Percentiles rank a stretch among this genome's conserved stretches.
Conservation (phyloP, 768 basidiomycete genomes). For the Boletus tomentosulus region DNA sequence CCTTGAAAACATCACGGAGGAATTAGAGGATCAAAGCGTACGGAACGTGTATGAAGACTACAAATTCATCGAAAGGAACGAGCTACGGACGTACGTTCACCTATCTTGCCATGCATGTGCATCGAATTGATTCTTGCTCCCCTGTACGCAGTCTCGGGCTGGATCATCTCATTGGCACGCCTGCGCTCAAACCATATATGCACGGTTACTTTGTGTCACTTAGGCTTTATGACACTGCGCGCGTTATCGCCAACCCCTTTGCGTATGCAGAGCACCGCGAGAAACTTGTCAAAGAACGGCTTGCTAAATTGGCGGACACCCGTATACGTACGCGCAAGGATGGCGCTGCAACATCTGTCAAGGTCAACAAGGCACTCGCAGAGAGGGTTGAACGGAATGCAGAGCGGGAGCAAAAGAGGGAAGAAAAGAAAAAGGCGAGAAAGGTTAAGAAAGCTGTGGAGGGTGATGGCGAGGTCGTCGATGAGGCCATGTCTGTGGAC, state of each 20-base stretch:
- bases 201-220: constrained; percentile 98
- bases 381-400: constrained; percentile 63
- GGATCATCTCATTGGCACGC: constrained; percentile 91
- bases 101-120: constrained; percentile 1
- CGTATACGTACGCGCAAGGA: constrained; percentile 83
- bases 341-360: constrained; percentile 23
- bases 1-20: constrained; percentile 97
- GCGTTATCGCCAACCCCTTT: constrained; percentile 94
- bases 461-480: constrained; percentile 25
- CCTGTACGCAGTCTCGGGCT: constrained; percentile 68
- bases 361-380: constrained; percentile 76
- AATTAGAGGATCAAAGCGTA: constrained; percentile 86
- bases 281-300: constrained; percentile 78
- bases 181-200: constrained; percentile 98
- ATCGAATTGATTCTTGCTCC: not conserved
- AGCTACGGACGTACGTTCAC: constrained; percentile 71
- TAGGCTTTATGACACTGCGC: constrained; percentile 93
- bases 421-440: constrained; percentile 50
- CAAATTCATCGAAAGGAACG: constrained; percentile 90
- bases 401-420: constrained; percentile 53
- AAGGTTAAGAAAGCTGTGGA: constrained; percentile 37
- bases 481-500: constrained; percentile 33
- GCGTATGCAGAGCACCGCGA: constrained; percentile 94
- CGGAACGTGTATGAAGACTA: constrained; percentile 90
- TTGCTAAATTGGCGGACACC: constrained; percentile 91